Percentiles rank a stretch among this genome's conserved stretches.
phyloP scores from a whole-genome alignment of 176 grass and related monocot genomes.

The Phoenix dactylifera region DNA sequence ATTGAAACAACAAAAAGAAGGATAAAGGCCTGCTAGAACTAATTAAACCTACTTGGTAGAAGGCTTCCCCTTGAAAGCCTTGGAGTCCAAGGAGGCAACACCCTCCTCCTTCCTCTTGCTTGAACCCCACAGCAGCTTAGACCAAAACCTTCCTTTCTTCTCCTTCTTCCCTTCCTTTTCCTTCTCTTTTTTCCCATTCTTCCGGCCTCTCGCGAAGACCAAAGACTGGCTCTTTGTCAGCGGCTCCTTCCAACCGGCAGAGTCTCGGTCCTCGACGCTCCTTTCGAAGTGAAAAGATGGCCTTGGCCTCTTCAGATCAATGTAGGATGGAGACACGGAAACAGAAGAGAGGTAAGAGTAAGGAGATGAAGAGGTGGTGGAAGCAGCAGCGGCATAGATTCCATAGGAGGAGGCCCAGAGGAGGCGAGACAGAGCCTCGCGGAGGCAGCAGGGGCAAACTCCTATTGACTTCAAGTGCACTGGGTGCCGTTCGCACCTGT shows the following conservation, averaged over 20 bases:
- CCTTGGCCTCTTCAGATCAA: background rate
- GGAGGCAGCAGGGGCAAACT: slow-evolving; percentile 1
- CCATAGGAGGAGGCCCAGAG: slow-evolving; percentile 23
- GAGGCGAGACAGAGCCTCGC: slow-evolving; percentile 7
- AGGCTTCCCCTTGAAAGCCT: slow-evolving; percentile 30
- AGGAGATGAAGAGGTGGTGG: slow-evolving; percentile 25
- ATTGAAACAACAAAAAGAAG: too few species aligned
- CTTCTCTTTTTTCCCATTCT: slow-evolving; percentile 20
- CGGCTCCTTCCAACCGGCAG: background rate
- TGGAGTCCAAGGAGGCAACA: slow-evolving; percentile 37
- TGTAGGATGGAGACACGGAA: slow-evolving; percentile 22
- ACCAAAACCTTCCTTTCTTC: slow-evolving; percentile 45
- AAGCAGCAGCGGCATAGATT: background rate
- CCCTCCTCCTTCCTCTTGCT: slow-evolving; percentile 7
- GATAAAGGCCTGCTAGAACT: too few species aligned
- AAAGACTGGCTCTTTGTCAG: slow-evolving; percentile 36
- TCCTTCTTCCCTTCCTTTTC: slow-evolving; percentile 6
- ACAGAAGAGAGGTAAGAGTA: slow-evolving; percentile 32
- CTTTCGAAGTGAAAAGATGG: slow-evolving; percentile 21
- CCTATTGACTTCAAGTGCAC: background rate
- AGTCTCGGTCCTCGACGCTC: background rate
- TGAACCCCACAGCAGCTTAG: slow-evolving; percentile 51
- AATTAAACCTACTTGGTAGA: too few species aligned
- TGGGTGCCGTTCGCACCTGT: background rate
- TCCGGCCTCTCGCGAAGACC: slow-evolving; percentile 16